Evolutionary conservation across 106 monocot species (phyloP), one percentile per base, ranked within the genome.

Genomic region (Dendrobium catenatum): DNA sequence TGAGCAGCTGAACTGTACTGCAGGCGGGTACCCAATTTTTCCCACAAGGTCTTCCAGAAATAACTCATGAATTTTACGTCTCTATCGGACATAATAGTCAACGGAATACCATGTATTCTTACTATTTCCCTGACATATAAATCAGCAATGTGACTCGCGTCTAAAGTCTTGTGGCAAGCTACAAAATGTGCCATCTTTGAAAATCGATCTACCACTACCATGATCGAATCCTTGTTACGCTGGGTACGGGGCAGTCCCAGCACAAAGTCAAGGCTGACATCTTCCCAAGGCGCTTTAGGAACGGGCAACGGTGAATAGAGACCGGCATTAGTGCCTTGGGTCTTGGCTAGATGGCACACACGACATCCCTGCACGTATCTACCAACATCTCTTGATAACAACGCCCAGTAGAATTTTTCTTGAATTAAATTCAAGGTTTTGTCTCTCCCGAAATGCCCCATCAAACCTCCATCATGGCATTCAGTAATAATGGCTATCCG

Each of bases 171-270:
- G 55, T 26, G 24, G 33, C 58, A 58, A 13, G 78, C 6, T 1
- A 78, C 56, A 78, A 78, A 78, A 19, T 78, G 78, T 15, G 31
- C 56, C 56, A 78, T 78, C 37, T 68, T 79, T 42, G 43, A 79
- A 24, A 67, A 79, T 20, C 9, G 17, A 19, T 79, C 79, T 3
- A 66, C 67, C 19, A 79, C 42, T 2, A 79, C 79, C 64, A 67
- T 42, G 6, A 79, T 11, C 0, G 5, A 79, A 68, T 79, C 79
- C 67, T 68, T 79, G 4, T 33, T 55, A 26, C 26, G 26, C 26
- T 26, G 26, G 26, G 26, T 26, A 26, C 26, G 26, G 26, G 26
- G 26, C 26, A 26, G 26, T 26, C 26, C 26, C 26, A 26, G 26
- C 26, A 26, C 26, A 26, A 26, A 26, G 26, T 26, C 26, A 26